Base-by-base conservation (phyloP, 179 eudicot genomes). In the Amaranthus tricolor region DNA sequence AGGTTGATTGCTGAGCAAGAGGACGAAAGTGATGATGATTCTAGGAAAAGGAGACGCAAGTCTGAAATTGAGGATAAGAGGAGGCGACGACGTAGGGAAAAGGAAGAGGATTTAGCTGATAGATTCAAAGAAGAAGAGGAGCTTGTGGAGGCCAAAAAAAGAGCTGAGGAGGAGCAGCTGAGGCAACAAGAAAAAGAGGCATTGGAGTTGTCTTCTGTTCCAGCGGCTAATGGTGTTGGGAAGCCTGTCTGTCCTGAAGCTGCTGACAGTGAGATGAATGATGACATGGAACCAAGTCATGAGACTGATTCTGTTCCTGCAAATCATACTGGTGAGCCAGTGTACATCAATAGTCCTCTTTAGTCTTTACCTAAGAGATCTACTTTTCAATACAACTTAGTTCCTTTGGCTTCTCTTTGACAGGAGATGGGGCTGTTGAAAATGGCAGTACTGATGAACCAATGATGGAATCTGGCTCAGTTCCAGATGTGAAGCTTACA, bases 91-190 rank as follows among this genome's bases (percentile, higher is more conserved):
- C 76, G 82, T 58, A 82, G 97, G 86, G 99, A 96, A 74, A 96
- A 85, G 79, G 98, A 96, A 78, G 98, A 96, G 0, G 98, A 94
- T 83, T 66, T 88, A 79, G 90, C 85, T 5, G 99, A 96, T 74
- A 82, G 86, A 80, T 72, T 85, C 9, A 89, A 84, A 85, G 99
- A 96, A 82, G 94, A 87, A 70, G 97, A 91, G 77, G 99, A 96
- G 64, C 83, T 84, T 81, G 90, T 70, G 1, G 98, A 90, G 87
- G 94, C 90, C 74, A 87, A 90, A 86, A 85, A 79, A 81, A 86
- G 75, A 74, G 91, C 86, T 1, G 93, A 88, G 72, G 99, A 95
- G 72, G 93, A 85, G 70, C 73, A 60, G 77, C 86, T 81, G 82
- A 89, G 82, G 83, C 86, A 87, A 76, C 82, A 79, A 65, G 89